Evolutionary conservation across 2,329 filamentous ascomycete genomes (phyloP).

Genomic region (Fusarium circinatum): DNA sequence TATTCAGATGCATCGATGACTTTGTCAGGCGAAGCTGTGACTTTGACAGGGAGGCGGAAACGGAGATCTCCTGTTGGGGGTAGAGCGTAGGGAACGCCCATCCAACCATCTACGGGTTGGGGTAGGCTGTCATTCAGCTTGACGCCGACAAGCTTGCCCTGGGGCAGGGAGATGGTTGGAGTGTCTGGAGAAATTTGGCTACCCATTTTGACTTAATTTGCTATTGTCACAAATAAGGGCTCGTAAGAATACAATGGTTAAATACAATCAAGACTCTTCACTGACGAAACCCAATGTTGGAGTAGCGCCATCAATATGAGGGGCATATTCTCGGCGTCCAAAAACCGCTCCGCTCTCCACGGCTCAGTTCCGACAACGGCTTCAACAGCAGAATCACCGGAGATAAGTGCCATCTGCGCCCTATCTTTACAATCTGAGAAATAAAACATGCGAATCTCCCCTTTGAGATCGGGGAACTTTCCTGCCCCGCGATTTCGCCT

Average conservation of each 20-base stretch:
- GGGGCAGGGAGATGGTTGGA: slow-evolving; percentile 29
- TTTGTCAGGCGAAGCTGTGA: slow-evolving; percentile 41
- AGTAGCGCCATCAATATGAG: not conserved
- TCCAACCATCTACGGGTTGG: slow-evolving; percentile 53
- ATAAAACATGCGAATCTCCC: not conserved
- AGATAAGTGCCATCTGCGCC: not conserved
- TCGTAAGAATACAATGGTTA: not conserved
- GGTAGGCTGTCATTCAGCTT: slow-evolving; percentile 32
- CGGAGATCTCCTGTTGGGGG: slow-evolving; percentile 58
- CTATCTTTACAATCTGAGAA: not conserved
- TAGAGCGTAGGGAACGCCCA: slow-evolving; percentile 60
- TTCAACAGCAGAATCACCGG: not conserved
- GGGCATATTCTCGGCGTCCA: slow-evolving; percentile 14
- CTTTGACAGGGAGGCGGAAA: slow-evolving; percentile 52
- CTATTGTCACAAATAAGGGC: not conserved
- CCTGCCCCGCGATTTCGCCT: slow-evolving; percentile 18
- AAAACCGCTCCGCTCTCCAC: slow-evolving; percentile 11
- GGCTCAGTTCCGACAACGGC: slow-evolving; percentile 11
- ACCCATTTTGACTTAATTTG: slow-evolving; percentile 15
- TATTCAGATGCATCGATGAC: slow-evolving; percentile 50
- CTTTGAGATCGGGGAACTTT: slow-evolving; percentile 2
- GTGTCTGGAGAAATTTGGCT: slow-evolving; percentile 14
- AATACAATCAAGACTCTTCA: not conserved
- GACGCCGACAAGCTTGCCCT: slow-evolving; percentile 38
- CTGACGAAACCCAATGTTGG: not conserved